phyloP scores from a whole-genome alignment of 2,329 filamentous ascomycete genomes.

The Westerdykella aurantiaca region DNA sequence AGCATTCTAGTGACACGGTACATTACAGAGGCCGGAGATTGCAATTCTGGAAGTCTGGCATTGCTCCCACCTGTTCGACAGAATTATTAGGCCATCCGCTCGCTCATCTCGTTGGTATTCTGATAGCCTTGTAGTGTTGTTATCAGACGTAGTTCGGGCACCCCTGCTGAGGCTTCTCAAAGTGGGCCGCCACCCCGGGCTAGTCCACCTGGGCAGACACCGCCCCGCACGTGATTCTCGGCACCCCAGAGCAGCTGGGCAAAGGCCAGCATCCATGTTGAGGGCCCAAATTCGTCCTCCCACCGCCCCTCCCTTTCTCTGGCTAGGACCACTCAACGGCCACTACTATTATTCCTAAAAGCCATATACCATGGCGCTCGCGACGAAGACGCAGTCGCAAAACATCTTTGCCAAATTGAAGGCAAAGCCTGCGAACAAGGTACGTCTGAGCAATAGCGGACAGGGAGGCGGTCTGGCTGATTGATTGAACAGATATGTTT shows the following conservation, averaged over 20 bases:
- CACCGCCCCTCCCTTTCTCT: constrained; percentile 1
- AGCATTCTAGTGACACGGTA: too few species aligned
- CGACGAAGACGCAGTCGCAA: constrained; percentile 90
- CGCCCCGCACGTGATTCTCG: background rate
- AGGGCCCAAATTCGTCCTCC: constrained; percentile 5
- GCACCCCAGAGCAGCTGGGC: background rate
- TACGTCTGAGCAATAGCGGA: constrained; percentile 39
- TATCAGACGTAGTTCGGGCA: too few species aligned
- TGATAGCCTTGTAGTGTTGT: too few species aligned
- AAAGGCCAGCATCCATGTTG: too few species aligned
- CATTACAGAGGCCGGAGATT: too few species aligned
- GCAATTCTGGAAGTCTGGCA: too few species aligned
- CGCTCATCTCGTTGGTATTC: too few species aligned
- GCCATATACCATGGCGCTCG: constrained; percentile 51
- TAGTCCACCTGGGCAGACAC: background rate
- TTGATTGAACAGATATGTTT: constrained; percentile 72
- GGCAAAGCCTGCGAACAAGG: constrained; percentile 90
- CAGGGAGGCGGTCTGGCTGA: constrained; percentile 19
- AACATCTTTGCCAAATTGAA: constrained; percentile 98
- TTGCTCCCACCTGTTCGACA: too few species aligned
- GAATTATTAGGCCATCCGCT: too few species aligned
- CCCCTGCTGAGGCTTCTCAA: too few species aligned
- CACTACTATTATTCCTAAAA: background rate
- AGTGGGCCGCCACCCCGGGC: too few species aligned
- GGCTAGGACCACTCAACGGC: background rate